Conservation (phyloP, 2,329 filamentous ascomycete species). For the Colletotrichum brevisporum region DNA sequence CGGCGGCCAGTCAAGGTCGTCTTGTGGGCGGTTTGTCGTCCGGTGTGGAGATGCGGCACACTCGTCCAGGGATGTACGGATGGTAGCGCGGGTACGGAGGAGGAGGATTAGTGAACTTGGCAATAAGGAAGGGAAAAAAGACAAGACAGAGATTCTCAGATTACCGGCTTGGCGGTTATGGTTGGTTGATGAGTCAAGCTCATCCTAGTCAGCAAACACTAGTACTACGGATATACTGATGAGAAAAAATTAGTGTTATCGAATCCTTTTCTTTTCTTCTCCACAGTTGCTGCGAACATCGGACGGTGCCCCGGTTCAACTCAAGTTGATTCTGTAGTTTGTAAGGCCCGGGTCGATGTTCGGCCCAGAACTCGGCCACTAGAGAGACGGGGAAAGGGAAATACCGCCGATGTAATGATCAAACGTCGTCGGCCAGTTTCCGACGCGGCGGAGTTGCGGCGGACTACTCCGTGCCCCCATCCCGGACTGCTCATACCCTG, state of each 20-base stretch:
- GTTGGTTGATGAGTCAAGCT: background rate
- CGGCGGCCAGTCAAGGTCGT: background rate
- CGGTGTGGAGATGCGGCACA: background rate
- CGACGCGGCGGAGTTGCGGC: background rate
- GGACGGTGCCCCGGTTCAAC: too few species aligned
- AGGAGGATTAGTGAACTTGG: too few species aligned
- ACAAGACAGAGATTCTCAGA: background rate
- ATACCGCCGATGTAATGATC: background rate
- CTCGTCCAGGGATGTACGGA: too few species aligned
- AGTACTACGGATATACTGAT: background rate
- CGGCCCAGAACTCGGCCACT: background rate
- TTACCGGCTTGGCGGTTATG: constrained; percentile 5
- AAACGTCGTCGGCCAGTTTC: constrained; percentile 1
- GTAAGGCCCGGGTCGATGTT: too few species aligned
- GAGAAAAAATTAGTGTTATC: background rate
- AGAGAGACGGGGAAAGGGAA: too few species aligned
- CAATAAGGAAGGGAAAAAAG: too few species aligned
- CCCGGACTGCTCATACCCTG: background rate
- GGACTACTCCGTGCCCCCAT: background rate
- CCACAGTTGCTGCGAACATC: background rate
- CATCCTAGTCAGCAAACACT: background rate
- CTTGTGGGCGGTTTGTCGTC: background rate
- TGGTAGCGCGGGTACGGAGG: too few species aligned
- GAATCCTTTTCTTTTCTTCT: background rate
- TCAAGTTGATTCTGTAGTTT: too few species aligned